phyloP scores from a whole-genome alignment of 2,329 filamentous ascomycete species.

The Penicillium sp. region DNA sequence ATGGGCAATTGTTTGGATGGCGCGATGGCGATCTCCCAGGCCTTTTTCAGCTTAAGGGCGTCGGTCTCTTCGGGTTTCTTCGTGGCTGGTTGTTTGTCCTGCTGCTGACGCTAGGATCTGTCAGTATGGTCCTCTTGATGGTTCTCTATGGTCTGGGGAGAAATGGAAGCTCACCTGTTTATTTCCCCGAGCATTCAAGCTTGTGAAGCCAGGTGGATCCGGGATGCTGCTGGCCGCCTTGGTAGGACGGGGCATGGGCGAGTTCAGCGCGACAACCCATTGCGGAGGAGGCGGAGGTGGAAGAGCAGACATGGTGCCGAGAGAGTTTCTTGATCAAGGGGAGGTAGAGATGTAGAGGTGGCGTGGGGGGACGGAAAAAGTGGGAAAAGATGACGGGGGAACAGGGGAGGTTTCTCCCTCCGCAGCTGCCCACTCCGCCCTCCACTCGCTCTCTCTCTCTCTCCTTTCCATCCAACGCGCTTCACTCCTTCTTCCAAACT shows the following conservation, averaged over 20 bases:
- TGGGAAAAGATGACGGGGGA: constrained; percentile 15
- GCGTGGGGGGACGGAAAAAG: constrained; percentile 9
- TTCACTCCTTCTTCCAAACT: background rate
- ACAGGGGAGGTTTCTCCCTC: constrained; percentile 27
- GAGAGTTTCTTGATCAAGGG: constrained; percentile 9
- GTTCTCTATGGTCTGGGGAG: background rate
- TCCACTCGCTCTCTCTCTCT: constrained; percentile 25
- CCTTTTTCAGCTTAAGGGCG: constrained; percentile 95
- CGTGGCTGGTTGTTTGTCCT: constrained; percentile 36
- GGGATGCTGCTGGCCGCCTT: constrained; percentile 63
- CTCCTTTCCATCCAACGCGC: constrained; percentile 24
- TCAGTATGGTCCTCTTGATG: constrained; percentile 3
- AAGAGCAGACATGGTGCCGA: constrained; percentile 26
- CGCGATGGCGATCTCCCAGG: constrained; percentile 94
- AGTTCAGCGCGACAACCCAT: constrained; percentile 84
- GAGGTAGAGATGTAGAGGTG: constrained; percentile 2
- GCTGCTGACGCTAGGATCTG: constrained; percentile 32
- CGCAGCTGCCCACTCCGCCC: constrained; percentile 20
- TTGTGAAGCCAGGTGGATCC: constrained; percentile 84
- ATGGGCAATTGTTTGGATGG: constrained; percentile 94
- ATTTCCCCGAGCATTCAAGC: constrained; percentile 58
- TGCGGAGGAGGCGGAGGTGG: constrained; percentile 61
- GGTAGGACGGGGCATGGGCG: constrained; percentile 70
- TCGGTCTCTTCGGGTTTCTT: constrained; percentile 78
- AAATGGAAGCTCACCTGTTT: constrained; percentile 53